These are phyloP conservation scores for Colletotrichum shisoi DNA, from an alignment of 2,329 filamentous ascomycete genomes.

Conservation along the genomic window DNA sequence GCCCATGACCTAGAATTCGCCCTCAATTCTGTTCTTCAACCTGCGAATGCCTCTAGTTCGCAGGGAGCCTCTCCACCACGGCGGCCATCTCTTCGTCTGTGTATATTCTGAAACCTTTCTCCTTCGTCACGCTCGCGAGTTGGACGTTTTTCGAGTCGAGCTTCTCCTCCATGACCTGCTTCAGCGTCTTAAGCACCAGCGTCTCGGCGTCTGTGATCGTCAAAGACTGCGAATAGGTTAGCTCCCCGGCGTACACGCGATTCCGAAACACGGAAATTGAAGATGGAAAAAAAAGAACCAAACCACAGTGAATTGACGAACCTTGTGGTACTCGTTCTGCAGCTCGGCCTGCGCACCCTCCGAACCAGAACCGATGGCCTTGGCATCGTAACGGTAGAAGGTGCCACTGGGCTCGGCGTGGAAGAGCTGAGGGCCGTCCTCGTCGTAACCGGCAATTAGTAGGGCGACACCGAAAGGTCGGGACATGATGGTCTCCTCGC, in stretches of 20 bases:
- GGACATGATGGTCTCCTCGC: conserved; percentile 98
- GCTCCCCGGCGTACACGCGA: not conserved
- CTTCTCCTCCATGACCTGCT: conserved; percentile 99
- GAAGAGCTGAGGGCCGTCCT: conserved; percentile 96
- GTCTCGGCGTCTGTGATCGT: conserved; percentile 93
- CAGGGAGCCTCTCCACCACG: conserved; percentile 83
- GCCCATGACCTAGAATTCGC: not conserved
- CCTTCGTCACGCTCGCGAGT: conserved; percentile 95
- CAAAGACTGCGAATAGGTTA: conserved; percentile 67
- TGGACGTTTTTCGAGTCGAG: conserved; percentile 98
- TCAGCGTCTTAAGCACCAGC: conserved; percentile 93
- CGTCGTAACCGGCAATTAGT: conserved; percentile 95
- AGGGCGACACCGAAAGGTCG: conserved; percentile 95
- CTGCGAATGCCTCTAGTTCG: conserved; percentile 58
- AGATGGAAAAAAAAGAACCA: no score
- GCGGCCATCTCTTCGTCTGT: conserved; percentile 95
- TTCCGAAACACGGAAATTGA: not conserved
- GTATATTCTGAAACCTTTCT: conserved; percentile 98
- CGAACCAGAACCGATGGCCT: conserved; percentile 96
- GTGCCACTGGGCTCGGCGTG: conserved; percentile 98
- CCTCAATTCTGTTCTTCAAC: conserved; percentile 14
- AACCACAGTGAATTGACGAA: conserved; percentile 46
- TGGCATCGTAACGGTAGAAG: conserved; percentile 98
- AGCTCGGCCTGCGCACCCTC: conserved; percentile 97
- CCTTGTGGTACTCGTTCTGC: conserved; percentile 98